Percentiles rank a stretch among this genome's conserved stretches.
phyloP scores from a whole-genome alignment of 805 yeast species.

The Zygosaccharomyces siamensis region DNA sequence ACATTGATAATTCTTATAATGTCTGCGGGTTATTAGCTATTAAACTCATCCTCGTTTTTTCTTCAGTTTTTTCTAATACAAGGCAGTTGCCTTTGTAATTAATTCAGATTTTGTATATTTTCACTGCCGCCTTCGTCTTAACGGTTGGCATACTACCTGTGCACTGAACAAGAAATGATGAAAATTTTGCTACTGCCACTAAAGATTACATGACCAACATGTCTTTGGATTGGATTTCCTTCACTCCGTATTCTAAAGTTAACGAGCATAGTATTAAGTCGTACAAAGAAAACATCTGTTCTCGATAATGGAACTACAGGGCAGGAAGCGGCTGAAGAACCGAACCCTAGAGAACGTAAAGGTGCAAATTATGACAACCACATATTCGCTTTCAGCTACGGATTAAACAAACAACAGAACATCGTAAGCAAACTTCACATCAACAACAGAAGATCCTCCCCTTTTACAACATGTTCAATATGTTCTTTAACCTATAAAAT shows the following conservation, averaged over 20 bases:
- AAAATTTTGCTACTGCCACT: constrained; percentile 28
- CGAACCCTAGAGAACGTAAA: neutral
- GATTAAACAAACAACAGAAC: neutral
- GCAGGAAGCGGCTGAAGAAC: neutral
- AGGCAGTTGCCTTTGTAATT: constrained; percentile 20
- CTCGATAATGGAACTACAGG: neutral
- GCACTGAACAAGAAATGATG: constrained; percentile 32
- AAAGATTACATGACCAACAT: constrained; percentile 23
- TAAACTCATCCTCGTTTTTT: constrained; percentile 9
- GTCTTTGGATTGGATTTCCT: constrained; percentile 33
- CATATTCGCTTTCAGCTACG: neutral
- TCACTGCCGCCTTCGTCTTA: constrained; percentile 28
- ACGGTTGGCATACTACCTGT: constrained; percentile 29
- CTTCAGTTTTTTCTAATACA: constrained; percentile 7
- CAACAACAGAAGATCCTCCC: neutral
- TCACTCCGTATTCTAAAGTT: constrained; percentile 22
- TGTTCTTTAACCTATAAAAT: neutral
- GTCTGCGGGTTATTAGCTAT: constrained; percentile 19
- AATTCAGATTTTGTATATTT: constrained; percentile 18
- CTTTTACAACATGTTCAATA: neutral
- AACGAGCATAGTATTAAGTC: neutral
- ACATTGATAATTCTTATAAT: constrained; percentile 25
- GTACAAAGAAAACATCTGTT: neutral
- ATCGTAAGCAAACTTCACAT: neutral
- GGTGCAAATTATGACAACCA: neutral